These are phyloP conservation scores for Colletotrichum sp. DNA, from an alignment of 2,329 filamentous ascomycete genomes.

Conservation along the genomic window DNA sequence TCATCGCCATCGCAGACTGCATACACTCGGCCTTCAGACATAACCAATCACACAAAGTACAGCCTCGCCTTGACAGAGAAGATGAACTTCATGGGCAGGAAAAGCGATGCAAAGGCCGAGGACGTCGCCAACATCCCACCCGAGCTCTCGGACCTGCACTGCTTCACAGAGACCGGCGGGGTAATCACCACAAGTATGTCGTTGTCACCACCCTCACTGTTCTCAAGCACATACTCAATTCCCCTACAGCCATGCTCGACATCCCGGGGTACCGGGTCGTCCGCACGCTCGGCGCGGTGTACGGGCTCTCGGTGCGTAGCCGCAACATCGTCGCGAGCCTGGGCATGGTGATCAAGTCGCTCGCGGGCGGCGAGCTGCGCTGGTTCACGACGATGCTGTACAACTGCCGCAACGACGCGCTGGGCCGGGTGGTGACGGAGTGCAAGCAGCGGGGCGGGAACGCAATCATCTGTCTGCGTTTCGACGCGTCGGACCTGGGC, in stretches of 20 bases:
- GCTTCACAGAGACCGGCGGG: conserved; percentile 66
- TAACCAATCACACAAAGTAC: not conserved
- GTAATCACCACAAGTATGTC: conserved; percentile 59
- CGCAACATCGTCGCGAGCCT: conserved; percentile 63
- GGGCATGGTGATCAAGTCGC: conserved; percentile 60
- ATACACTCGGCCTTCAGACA: not conserved
- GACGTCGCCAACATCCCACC: conserved; percentile 41
- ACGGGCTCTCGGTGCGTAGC: conserved; percentile 60
- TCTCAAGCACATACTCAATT: not conserved
- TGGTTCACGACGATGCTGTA: conserved; percentile 67
- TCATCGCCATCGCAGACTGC: not conserved
- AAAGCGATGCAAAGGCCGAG: conserved; percentile 19
- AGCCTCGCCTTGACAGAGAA: not conserved
- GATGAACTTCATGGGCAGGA: conserved; percentile 6
- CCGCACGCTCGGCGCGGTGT: conserved; percentile 62
- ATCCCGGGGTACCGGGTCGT: conserved; percentile 65
- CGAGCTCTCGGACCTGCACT: conserved; percentile 54
- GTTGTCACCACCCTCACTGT: not conserved
- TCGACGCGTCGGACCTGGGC: conserved; percentile 60
- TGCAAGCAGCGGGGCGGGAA: conserved; percentile 63
- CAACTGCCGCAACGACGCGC: conserved; percentile 62
- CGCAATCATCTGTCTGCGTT: conserved; percentile 62
- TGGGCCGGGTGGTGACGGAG: conserved; percentile 59
- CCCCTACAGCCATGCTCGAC: conserved; percentile 59
- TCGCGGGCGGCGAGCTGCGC: conserved; percentile 62